Evolutionary conservation across 257 asterid species (phyloP), one percentile per base, ranked within the genome.

Genomic region (Salvia hispanica): DNA sequence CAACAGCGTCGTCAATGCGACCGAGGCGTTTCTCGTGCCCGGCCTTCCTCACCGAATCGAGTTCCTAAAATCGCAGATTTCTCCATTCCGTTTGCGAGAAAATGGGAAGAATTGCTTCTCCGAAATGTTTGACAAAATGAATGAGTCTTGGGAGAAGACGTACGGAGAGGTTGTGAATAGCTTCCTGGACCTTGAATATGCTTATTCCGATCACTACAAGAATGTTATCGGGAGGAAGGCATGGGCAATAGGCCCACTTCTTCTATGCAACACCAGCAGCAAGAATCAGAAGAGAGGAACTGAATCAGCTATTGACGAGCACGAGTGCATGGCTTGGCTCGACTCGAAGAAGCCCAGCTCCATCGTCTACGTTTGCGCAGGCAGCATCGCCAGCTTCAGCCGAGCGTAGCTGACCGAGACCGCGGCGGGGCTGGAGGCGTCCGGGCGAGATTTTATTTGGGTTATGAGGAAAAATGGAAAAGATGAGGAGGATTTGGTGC

Each of bases 111-210:
- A 18, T 18, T 18, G 21, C 21, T 18, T 18, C 21, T 18, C 21
- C 21, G 21, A 18, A 18, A 18, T 18, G 21, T 18, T 18, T 18
- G 21, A 18, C 21, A 18, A 18, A 18, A 18, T 18, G 21, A 18
- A 18, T 18, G 21, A 18, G 21, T 18, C 21, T 18, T 18, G 21
- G 21, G 21, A 18, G 73, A 15, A 0, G 60, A 45, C n/a, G 64
- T 77, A 76, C 58, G 90, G 86, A 44, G 79, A 73, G 15, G 52
- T 83, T 42, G 52, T 78, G 1, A 86, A 86, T 43, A 83, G 82
- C 66, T 83, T 86, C 68, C 12, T 74, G 7, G 92, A 87, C 69
- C 81, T 87, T 6, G 92, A 87, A 53, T 69, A 77, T 0, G 80
- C 64, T n/a, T 87, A 83, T 58, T 83, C 46, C 2, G 83, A 80